Percentiles rank a stretch among this genome's conserved stretches.
These are phyloP conservation scores for Plectranthus barbatus DNA, from an alignment of 257 asterid genomes.

Conservation along the genomic window DNA sequence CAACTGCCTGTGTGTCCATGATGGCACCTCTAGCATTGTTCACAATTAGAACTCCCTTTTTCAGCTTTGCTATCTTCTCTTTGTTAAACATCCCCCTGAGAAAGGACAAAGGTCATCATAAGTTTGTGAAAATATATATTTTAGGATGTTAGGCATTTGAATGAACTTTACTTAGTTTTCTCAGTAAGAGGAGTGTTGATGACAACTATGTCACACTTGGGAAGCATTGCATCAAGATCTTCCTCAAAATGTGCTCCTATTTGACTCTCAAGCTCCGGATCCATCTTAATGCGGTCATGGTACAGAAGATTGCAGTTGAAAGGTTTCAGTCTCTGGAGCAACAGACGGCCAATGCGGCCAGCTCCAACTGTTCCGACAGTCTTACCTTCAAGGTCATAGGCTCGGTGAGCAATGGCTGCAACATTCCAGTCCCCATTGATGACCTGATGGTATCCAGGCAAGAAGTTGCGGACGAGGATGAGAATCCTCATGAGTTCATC, in stretches of 20 bases:
- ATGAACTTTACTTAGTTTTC: slow-evolving; percentile 62
- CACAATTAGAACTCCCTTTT: slow-evolving; percentile 87
- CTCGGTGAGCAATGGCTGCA: slow-evolving; percentile 76
- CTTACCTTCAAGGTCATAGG: slow-evolving; percentile 97
- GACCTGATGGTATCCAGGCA: slow-evolving; percentile 89
- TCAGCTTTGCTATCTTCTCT: slow-evolving; percentile 74
- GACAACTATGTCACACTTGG: slow-evolving; percentile 87
- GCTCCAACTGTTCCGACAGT: slow-evolving; percentile 99
- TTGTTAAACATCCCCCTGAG: slow-evolving; percentile 82
- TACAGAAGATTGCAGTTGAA: slow-evolving; percentile 83
- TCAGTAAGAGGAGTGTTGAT: slow-evolving; percentile 89
- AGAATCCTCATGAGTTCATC: slow-evolving; percentile 97
- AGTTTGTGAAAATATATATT: too few species aligned
- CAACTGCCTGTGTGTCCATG: slow-evolving; percentile 99
- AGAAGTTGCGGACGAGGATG: slow-evolving; percentile 81
- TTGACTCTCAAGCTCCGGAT: slow-evolving; percentile 61
- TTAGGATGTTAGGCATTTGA: too few species aligned
- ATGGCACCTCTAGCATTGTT: slow-evolving; percentile 98
- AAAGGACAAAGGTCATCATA: not conserved
- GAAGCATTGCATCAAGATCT: slow-evolving; percentile 83
- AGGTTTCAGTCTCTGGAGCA: slow-evolving; percentile 91
- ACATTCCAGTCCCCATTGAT: slow-evolving; percentile 89
- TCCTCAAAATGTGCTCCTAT: slow-evolving; percentile 83
- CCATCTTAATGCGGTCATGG: slow-evolving; percentile 86
- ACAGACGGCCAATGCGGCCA: slow-evolving; percentile 78